Evolutionary conservation across 768 basidiomycete genomes (phyloP).

Genomic region (Sporobolomyces phaffii): DNA sequence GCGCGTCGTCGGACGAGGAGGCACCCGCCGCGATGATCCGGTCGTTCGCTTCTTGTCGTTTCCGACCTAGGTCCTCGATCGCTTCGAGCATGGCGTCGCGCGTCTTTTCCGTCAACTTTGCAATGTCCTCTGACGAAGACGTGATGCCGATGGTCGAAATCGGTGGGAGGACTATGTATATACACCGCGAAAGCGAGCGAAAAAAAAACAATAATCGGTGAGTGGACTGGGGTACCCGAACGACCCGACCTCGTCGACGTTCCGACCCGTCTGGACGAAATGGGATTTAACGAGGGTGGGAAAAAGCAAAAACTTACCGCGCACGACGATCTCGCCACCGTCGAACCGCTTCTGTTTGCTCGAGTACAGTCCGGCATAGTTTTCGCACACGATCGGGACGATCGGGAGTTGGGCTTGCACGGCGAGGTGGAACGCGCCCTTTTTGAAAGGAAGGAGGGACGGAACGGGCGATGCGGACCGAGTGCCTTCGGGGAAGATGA

Average conservation of each 20-base stretch:
- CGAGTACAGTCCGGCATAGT: constrained; percentile 76
- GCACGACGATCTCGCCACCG: constrained; percentile 68
- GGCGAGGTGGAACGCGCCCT: constrained; percentile 95
- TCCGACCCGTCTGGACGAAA: too few relatives aligned
- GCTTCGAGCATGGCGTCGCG: constrained; percentile 72
- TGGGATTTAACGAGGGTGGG: not conserved
- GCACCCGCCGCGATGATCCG: not conserved
- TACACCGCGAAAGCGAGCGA: too few relatives aligned
- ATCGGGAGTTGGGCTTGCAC: constrained; percentile 85
- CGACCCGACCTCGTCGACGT: too few relatives aligned
- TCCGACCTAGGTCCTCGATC: constrained; percentile 59
- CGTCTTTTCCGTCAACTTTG: constrained; percentile 60
- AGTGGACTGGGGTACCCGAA: too few relatives aligned
- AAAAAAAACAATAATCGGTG: too few relatives aligned
- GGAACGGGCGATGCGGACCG: constrained; percentile 63
- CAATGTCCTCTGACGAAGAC: constrained; percentile 57
- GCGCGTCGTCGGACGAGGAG: too few relatives aligned
- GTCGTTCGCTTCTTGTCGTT: constrained; percentile 11
- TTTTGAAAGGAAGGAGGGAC: constrained; percentile 82
- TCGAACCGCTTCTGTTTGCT: constrained; percentile 52
- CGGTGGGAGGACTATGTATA: constrained; percentile 78
- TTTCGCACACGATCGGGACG: constrained; percentile 84
- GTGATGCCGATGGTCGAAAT: constrained; percentile 69
- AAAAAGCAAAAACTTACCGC: constrained; percentile 55
- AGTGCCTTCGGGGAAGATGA: constrained; percentile 97